phyloP scores from a whole-genome alignment of 2,329 filamentous ascomycete genomes.

The Paraconiothyrium sp. region DNA sequence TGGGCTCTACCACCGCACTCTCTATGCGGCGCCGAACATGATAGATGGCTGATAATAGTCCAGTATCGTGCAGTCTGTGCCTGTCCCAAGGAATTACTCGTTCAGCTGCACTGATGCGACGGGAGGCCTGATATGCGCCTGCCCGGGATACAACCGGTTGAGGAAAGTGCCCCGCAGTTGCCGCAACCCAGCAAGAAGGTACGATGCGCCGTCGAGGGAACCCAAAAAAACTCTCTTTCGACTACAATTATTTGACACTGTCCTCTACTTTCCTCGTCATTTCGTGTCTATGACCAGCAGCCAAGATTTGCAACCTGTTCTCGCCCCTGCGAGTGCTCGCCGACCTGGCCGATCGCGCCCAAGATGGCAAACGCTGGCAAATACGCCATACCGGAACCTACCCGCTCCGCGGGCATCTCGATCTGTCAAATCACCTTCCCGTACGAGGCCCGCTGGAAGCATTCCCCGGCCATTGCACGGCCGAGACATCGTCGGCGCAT shows the following conservation, averaged over 20 bases:
- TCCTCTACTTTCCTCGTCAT: neutral
- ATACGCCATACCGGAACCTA: neutral
- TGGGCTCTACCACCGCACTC: too few species aligned
- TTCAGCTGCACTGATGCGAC: slow-evolving; percentile 3
- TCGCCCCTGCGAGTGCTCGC: neutral
- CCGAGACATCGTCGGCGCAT: slow-evolving; percentile 4
- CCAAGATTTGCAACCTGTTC: neutral
- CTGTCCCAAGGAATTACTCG: neutral
- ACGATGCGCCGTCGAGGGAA: neutral
- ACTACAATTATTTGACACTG: neutral
- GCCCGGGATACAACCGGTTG: neutral
- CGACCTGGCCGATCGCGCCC: slow-evolving; percentile 1
- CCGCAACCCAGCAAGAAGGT: neutral
- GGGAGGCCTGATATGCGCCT: slow-evolving; percentile 1
- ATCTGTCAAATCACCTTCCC: slow-evolving; percentile 10
- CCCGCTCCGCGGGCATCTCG: neutral
- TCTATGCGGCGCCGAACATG: too few species aligned
- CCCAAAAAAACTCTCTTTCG: slow-evolving; percentile 1
- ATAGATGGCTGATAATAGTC: too few species aligned
- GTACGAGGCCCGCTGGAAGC: neutral
- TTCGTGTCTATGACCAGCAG: neutral
- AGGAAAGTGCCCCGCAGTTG: neutral
- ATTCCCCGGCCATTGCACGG: neutral
- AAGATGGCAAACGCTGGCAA: neutral
- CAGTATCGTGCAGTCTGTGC: neutral